Base-by-base conservation (phyloP, 441 rosid genomes). In the Omphalea diandra region DNA sequence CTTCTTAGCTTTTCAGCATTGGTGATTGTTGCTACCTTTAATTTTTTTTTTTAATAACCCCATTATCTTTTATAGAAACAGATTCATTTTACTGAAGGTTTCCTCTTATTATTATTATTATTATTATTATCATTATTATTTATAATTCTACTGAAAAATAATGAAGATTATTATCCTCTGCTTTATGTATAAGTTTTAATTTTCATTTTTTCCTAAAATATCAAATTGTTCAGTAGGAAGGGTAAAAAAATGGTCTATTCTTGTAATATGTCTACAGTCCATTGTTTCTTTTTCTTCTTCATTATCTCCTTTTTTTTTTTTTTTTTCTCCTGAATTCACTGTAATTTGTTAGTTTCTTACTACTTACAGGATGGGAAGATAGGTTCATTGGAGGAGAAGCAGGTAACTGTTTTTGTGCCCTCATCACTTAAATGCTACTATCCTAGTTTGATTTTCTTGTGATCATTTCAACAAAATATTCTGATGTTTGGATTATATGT, bases 331-430 rank as follows among this genome's bases (percentile, higher is more conserved):
- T 40, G 56, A 59, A 65, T 56, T 73, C 33, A 6, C 67, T 52
- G 35, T 72, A 46, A 77, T 79, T 73, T 75, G 24, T 63, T 53
- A 46, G 0, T 14, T 66, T 60, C 73, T 27, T 64, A 32, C 17
- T 49, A 29, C n/a, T 75, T 80, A 72, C 94, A 96, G 99, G 99
- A 85, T 86, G 88, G 89, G 36, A 91, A 86, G 81, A 77, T 96
- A 69, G 90, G 80, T 71, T 76, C 91, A 27, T 77, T 96, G 86
- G 97, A 87, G 75, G 78, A 82, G 82, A 93, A 96, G 80, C 99
- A 92, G 98, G 99, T 95, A 64, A 80, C 38, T 8, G n/a, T n/a
- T 33, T 40, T 14, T 35, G 31, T 54, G 0, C 15, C 4, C 33
- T 36, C 18, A 43, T 14, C 24, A 43, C 26, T 32, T 41, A 35